Percentiles rank a stretch among this genome's conserved stretches.
These are phyloP conservation scores for Verticillium isaacii DNA, from an alignment of 2,329 filamentous ascomycete species.

Conservation along the genomic window DNA sequence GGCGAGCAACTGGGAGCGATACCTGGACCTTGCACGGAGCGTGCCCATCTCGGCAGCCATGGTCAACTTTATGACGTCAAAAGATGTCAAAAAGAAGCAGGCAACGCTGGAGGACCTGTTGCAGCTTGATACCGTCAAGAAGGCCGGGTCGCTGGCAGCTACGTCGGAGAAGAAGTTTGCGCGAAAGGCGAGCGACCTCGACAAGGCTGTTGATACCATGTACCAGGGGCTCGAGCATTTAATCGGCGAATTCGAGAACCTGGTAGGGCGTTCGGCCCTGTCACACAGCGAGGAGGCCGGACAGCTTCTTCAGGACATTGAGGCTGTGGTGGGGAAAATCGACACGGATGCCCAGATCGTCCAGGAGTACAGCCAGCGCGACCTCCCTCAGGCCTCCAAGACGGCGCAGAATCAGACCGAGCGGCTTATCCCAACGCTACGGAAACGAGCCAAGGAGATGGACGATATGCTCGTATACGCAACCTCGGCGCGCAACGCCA, in stretches of 20 bases:
- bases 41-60: slow-evolving; percentile 64
- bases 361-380: slow-evolving; percentile 58
- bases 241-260: slow-evolving; percentile 58
- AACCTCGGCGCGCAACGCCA: slow-evolving; percentile 62
- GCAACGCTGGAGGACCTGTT: slow-evolving; percentile 71
- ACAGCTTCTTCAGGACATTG: slow-evolving; percentile 76
- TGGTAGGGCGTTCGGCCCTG: slow-evolving; percentile 48
- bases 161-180: slow-evolving; percentile 56
- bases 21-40: slow-evolving; percentile 59
- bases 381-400: slow-evolving; percentile 57
- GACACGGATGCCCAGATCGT: slow-evolving; percentile 79
- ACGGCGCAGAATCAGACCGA: slow-evolving; percentile 60
- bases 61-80: slow-evolving; percentile 57
- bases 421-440: slow-evolving; percentile 53
- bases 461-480: slow-evolving; percentile 54
- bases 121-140: slow-evolving; percentile 66
- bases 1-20: slow-evolving; percentile 61
- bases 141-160: slow-evolving; percentile 62
- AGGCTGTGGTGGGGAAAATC: slow-evolving; percentile 81
- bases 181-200: slow-evolving; percentile 54
- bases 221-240: slow-evolving; percentile 57
- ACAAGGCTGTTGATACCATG: slow-evolving; percentile 55
- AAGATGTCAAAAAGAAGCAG: slow-evolving; percentile 38
- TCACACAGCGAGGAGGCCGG: slow-evolving; percentile 58
- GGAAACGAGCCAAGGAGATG: slow-evolving; percentile 55